Evolutionary conservation across 1,284 basidiomycete genomes (phyloP).

Genomic region (Rhodotorula sp.): DNA sequence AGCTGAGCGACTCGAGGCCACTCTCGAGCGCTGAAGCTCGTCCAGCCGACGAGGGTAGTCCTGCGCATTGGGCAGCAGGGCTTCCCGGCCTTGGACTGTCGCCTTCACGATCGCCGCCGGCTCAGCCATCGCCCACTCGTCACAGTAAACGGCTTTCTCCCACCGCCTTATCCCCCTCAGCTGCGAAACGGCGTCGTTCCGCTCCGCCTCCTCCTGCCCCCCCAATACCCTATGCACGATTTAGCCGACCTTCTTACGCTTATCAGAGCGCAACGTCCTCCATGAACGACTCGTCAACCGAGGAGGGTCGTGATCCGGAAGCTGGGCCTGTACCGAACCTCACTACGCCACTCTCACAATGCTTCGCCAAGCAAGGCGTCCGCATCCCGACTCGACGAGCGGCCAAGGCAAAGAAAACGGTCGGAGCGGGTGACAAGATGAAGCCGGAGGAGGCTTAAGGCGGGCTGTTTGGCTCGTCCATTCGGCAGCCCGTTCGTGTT

Average conservation of each 20-base stretch:
- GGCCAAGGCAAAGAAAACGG: background rate
- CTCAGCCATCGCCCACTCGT: no score
- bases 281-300: background rate
- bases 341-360: conserved; percentile 80
- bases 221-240: no score
- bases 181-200: background rate
- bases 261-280: background rate
- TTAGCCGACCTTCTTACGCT: no score
- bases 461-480: no score
- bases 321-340: conserved; percentile 57
- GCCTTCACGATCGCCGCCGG: no score
- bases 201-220: no score
- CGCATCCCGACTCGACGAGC: conserved; percentile 65
- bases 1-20: background rate
- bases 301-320: background rate
- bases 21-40: background rate
- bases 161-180: background rate
- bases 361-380: conserved; percentile 84
- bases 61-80: no score
- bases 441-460: background rate
- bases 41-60: background rate
- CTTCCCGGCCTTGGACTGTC: no score
- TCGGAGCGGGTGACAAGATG: background rate
- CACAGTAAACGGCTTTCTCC: background rate
- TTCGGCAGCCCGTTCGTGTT: no score